Evolutionary conservation across 352 stramenopile species (phyloP), one percentile per base, ranked within the genome.

Genomic region (Phytophthora quininea): DNA sequence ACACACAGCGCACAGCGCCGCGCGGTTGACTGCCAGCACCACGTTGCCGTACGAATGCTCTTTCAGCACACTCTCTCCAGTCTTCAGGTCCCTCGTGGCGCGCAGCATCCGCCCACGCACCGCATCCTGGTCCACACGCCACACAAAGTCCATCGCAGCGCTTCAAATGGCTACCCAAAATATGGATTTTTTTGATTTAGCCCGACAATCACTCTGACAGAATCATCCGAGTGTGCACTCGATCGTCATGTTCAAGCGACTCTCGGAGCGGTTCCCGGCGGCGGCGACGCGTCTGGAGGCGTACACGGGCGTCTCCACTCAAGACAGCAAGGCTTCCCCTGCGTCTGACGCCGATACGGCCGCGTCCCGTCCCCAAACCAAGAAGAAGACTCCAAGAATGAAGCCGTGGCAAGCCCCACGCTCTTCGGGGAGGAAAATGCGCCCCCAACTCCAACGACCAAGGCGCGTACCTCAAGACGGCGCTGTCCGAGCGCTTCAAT

Each of bases 241-340:
- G 9, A 3, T 4, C 11, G 19, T 7, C 42, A 94, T 94, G 86
- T 80, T 94, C 66, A 94, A 92, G 80, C 88, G 80, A 60, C 74
- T 92, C 24, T 84, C 86, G 35, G 84, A 94, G 71, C 80, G 83
- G 48, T 92, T 94, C 73, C 86, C 86, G 27, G 74, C 72, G 47
- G 82, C 84, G 6, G 86, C 82, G 29, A 90, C 88, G 62, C 81
- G 85, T 35, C 71, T 89, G 50, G 85, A 93, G 72, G 84, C 80
- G 32, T 69, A 92, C 46, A 82, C 83, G 30, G 68, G 79, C 54
- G 37, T 32, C 0, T 38, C 9, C n/a, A 63, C 38, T 40, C 43
- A 47, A 19, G 53, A 64, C 27, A 19, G 30, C 27, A 51, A 66
- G 49, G 50, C 70, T 8, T 72, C 74, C 24, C 64, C 80, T 19